A percentile compares a stretch with the other conserved stretches of the same genome.
phyloP scores from a whole-genome alignment of 2,329 filamentous ascomycete genomes.

The Ascochyta lentis region DNA sequence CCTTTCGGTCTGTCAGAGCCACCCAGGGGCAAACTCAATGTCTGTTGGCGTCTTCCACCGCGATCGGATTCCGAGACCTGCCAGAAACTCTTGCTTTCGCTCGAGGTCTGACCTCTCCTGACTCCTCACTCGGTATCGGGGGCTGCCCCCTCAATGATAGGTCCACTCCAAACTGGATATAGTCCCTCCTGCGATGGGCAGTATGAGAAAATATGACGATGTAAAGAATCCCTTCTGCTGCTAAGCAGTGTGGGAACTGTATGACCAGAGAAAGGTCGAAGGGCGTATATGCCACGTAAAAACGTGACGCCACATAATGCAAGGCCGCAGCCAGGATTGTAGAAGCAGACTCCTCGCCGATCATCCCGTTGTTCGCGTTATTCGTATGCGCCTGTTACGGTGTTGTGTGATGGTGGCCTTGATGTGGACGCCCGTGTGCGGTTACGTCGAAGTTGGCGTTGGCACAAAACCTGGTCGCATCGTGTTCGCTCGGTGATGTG shows the following conservation, averaged over 20 bases:
- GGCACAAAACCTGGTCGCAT: constrained; percentile 13
- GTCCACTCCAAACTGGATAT: constrained; percentile 20
- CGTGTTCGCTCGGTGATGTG: constrained; percentile 6
- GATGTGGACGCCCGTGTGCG: not conserved
- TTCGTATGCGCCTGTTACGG: not conserved
- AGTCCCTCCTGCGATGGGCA: not conserved
- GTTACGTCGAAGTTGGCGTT: not conserved
- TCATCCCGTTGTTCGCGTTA: not conserved
- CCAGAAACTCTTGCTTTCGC: constrained; percentile 25
- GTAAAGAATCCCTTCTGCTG: not conserved
- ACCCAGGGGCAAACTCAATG: constrained; percentile 28
- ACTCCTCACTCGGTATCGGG: constrained; percentile 31
- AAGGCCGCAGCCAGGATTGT: constrained; percentile 5
- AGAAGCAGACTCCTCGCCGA: constrained; percentile 24
- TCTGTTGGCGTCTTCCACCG: constrained; percentile 46
- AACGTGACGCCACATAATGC: constrained; percentile 9
- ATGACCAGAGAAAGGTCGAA: constrained; percentile 19
- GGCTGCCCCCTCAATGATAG: constrained; percentile 37
- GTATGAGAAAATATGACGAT: not conserved
- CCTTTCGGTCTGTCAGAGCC: constrained; percentile 38
- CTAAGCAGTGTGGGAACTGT: not conserved
- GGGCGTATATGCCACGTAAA: constrained; percentile 6
- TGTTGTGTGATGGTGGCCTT: constrained; percentile 1
- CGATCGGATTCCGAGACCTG: constrained; percentile 29
- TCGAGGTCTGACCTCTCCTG: constrained; percentile 34